Percentiles rank a stretch among this genome's conserved stretches.
Evolutionary conservation across 192 early-diverging fungal genomes (phyloP).

Genomic region (Globomyces pollinis-pini): DNA sequence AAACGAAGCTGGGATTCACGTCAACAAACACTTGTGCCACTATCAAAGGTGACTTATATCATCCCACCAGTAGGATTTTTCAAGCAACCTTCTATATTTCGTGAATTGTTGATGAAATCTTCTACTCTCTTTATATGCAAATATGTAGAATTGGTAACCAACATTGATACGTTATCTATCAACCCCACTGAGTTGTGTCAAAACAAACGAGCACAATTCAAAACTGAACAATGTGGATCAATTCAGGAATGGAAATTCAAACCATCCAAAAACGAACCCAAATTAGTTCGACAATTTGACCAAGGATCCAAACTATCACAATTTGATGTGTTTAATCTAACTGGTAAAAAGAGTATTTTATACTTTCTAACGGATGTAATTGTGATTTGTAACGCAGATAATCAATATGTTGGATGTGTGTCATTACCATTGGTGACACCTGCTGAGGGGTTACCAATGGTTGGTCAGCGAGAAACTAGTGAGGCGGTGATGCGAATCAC

Average conservation of each 20-base stretch:
- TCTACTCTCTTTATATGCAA: background rate
- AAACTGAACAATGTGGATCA: background rate
- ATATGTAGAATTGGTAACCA: slow-evolving; percentile 4
- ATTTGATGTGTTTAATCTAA: background rate
- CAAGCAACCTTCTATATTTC: background rate
- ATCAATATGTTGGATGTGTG: background rate
- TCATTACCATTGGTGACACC: background rate
- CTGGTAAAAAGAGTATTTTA: slow-evolving; percentile 2
- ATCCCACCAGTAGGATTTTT: background rate
- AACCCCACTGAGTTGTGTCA: background rate
- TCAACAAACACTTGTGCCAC: background rate
- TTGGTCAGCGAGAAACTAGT: background rate
- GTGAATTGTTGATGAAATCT: background rate
- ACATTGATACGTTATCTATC: background rate
- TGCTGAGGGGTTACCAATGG: background rate
- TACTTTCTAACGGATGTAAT: background rate
- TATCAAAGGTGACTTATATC: background rate
- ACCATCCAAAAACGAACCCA: background rate
- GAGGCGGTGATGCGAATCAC: slow-evolving; percentile 27
- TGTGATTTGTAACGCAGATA: background rate
- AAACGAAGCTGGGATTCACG: slow-evolving; percentile 59
- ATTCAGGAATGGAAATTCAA: slow-evolving; percentile 7
- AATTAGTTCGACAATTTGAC: background rate
- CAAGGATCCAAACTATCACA: background rate
- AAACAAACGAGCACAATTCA: slow-evolving; percentile 4